These are phyloP conservation scores for Diphasiastrum complanatum DNA, from an alignment of 83 land plant genomes.

Conservation along the genomic window DNA sequence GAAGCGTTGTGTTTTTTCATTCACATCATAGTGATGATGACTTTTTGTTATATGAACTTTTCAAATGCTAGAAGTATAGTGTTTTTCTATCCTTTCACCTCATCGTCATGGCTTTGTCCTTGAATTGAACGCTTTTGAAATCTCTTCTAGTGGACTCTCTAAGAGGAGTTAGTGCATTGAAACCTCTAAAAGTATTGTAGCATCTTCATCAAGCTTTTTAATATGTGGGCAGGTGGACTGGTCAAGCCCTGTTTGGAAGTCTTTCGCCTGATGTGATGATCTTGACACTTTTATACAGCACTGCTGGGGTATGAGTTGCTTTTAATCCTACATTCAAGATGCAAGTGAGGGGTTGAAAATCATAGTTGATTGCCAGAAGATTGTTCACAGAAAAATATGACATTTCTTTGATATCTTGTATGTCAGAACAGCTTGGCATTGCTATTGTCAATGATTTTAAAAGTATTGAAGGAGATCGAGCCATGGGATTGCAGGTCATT, in stretches of 20 bases:
- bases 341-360: background rate
- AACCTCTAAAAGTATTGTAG: too few relatives aligned
- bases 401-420: slow-evolving; percentile 2
- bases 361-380: background rate
- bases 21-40: too few relatives aligned
- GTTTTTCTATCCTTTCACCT: too few relatives aligned
- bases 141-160: too few relatives aligned
- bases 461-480: slow-evolving; percentile 95
- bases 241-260: slow-evolving; percentile 91
- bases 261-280: slow-evolving; percentile 72
- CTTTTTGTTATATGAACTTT: too few relatives aligned
- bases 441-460: slow-evolving; percentile 95
- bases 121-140: too few relatives aligned
- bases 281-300: slow-evolving; percentile 87
- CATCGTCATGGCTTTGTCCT: too few relatives aligned
- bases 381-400: background rate
- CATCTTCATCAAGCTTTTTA: too few relatives aligned
- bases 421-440: slow-evolving; percentile 66
- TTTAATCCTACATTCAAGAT: background rate
- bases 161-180: too few relatives aligned
- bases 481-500: slow-evolving; percentile 83
- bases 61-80: too few relatives aligned
- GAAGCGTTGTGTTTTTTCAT: too few relatives aligned
- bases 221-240: slow-evolving; percentile 93
- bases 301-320: slow-evolving; percentile 67